Percentiles rank a stretch among this genome's conserved stretches.
phyloP scores from a whole-genome alignment of 2,329 filamentous ascomycete genomes.

The Emericellopsis cladophorae region DNA sequence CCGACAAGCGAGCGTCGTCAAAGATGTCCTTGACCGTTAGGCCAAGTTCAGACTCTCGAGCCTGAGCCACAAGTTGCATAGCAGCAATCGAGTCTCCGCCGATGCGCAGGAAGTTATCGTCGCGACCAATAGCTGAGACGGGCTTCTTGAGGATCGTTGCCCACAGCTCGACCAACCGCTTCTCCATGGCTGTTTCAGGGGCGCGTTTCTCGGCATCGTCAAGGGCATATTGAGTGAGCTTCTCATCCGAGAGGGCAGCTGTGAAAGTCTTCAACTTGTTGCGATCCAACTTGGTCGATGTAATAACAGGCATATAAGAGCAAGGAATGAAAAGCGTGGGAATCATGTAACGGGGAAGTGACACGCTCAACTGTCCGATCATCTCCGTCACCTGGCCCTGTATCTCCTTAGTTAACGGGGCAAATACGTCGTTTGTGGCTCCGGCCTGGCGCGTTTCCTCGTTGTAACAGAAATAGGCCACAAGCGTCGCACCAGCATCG shows the following conservation, averaged over 20 bases:
- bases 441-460: not conserved
- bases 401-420: not conserved
- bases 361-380: not conserved
- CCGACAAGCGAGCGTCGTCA: slow-evolving; percentile 5
- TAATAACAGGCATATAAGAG: slow-evolving; percentile 7
- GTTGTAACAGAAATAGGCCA: slow-evolving; percentile 1
- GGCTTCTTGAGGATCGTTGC: slow-evolving; percentile 1
- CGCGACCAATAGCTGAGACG: slow-evolving; percentile 1
- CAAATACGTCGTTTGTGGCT: slow-evolving; percentile 4
- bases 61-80: slow-evolving; percentile 3
- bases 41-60: not conserved
- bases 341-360: slow-evolving; percentile 9
- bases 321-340: slow-evolving; percentile 8
- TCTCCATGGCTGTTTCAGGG: slow-evolving; percentile 19
- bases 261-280: not conserved
- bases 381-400: not conserved
- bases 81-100: slow-evolving; percentile 8
- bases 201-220: slow-evolving; percentile 12
- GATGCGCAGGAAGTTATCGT: slow-evolving; percentile 6
- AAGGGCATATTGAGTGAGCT: not conserved
- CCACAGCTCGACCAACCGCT: slow-evolving; percentile 10
- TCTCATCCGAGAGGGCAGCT: not conserved
- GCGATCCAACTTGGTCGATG: slow-evolving; percentile 7
- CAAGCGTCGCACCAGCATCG: not conserved
- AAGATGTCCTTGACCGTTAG: slow-evolving; percentile 6